These are phyloP conservation scores for Kwoniella sp. DNA, from an alignment of 768 basidiomycete genomes.

Conservation along the genomic window DNA sequence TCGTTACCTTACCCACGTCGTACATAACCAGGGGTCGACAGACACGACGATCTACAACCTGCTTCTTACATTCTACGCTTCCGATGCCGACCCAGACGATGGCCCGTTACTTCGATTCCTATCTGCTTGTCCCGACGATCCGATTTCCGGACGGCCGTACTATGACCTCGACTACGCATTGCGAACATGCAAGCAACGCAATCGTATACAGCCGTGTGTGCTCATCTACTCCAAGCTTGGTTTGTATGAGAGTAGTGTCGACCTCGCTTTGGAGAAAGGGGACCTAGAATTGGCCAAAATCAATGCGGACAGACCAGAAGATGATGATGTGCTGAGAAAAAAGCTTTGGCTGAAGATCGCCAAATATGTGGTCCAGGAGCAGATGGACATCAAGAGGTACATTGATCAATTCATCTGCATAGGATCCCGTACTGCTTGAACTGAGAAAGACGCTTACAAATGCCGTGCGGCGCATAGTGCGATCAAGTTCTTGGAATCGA, in stretches of 20 bases:
- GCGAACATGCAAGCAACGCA: slow-evolving; percentile 80
- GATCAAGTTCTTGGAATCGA: slow-evolving; percentile 94
- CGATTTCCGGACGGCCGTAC: slow-evolving; percentile 80
- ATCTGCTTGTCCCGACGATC: slow-evolving; percentile 75
- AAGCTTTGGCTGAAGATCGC: slow-evolving; percentile 98
- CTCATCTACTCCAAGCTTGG: slow-evolving; percentile 98
- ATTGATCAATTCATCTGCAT: too few relatives aligned
- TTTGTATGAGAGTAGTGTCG: slow-evolving; percentile 92
- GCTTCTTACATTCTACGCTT: slow-evolving; percentile 77
- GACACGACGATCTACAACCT: slow-evolving; percentile 91
- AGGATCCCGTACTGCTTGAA: too few relatives aligned
- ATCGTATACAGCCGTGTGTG: slow-evolving; percentile 83
- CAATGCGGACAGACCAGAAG: slow-evolving; percentile 92
- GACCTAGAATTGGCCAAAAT: slow-evolving; percentile 92
- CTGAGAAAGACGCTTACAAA: too few relatives aligned
- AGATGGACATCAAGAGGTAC: slow-evolving; percentile 96
- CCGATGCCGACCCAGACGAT: slow-evolving; percentile 58
- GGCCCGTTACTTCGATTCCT: slow-evolving; percentile 70
- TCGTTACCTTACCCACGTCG: slow-evolving; percentile 79
- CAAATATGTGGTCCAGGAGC: slow-evolving; percentile 96
- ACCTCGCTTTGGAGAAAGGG: slow-evolving; percentile 88
- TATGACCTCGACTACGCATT: slow-evolving; percentile 97
- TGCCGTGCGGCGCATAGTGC: slow-evolving; percentile 61
- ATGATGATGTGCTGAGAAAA: slow-evolving; percentile 81
- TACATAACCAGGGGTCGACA: slow-evolving; percentile 77